Evolutionary conservation across 2,329 filamentous ascomycete genomes (phyloP).

Genomic region (Fusarium miscanthi): DNA sequence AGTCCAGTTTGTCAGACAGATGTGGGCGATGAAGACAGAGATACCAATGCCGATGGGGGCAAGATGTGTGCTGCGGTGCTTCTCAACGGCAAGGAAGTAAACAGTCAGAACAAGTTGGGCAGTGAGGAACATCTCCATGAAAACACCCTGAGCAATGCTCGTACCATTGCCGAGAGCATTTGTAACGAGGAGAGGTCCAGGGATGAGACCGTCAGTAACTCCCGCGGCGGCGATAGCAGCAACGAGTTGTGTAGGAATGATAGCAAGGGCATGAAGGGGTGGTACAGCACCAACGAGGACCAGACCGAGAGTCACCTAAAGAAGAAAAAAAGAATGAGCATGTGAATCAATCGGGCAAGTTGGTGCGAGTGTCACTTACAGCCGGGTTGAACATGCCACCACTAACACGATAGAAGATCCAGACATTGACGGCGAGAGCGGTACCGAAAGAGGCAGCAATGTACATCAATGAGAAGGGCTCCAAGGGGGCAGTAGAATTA

Average conservation of each 20-base stretch:
- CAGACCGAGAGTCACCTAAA: constrained; percentile 67
- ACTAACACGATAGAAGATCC: constrained; percentile 67
- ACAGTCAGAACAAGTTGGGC: constrained; percentile 72
- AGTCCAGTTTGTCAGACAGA: constrained; percentile 59
- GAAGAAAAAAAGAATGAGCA: background rate
- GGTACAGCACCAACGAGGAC: constrained; percentile 67
- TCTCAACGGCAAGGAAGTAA: constrained; percentile 77
- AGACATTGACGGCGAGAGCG: constrained; percentile 64
- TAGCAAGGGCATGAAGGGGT: constrained; percentile 61
- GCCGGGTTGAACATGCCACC: constrained; percentile 64
- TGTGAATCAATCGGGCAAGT: background rate
- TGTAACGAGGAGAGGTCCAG: constrained; percentile 64
- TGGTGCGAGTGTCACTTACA: constrained; percentile 49
- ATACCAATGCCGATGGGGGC: constrained; percentile 79
- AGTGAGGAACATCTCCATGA: constrained; percentile 75
- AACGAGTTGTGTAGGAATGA: constrained; percentile 68
- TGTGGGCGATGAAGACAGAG: constrained; percentile 71
- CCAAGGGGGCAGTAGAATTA: constrained; percentile 44
- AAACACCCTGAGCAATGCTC: constrained; percentile 67
- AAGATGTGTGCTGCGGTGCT: constrained; percentile 77
- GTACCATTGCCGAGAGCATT: constrained; percentile 66
- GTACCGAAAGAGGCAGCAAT: constrained; percentile 63
- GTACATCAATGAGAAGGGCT: constrained; percentile 57
- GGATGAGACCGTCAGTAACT: constrained; percentile 67
- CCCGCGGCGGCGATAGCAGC: constrained; percentile 69